Base-by-base conservation (phyloP, 192 early-diverging fungal genomes). In the Coemansia sp. region DNA sequence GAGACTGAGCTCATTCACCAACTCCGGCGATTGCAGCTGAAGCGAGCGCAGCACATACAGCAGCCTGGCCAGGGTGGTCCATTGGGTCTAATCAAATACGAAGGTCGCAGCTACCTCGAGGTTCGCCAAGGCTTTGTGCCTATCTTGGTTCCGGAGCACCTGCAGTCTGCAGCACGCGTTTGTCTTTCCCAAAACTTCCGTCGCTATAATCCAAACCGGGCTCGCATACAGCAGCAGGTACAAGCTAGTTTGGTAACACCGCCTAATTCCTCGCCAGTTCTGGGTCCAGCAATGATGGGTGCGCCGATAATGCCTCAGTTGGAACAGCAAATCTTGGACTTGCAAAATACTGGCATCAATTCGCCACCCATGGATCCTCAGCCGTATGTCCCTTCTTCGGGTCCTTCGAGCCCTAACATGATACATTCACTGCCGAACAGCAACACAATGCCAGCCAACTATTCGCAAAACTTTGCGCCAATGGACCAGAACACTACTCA, bases 71-170 rank as follows among this genome's bases (percentile, higher is more conserved):
- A 63, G 10, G 59, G 47, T 3, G 46, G 52, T 18, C 66, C 70
- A 0, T 9, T 78, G 44, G 60, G 62, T 17, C 36, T 78, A 40
- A 28, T 78, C 23, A 66, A 21, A 26, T 38, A 58, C 23, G 66
- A 66, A 3, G 40, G 44, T 14, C 68, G 70, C 21, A 60, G 49
- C 34, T 78, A 64, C 15, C 66, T 78, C 9, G 75, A 78, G 61
- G 64, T 78, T 38, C 59, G 63, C 26, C 49, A 61, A 12, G 66
- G 62, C 3, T 66, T 61, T 10, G 26, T 54, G 52, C 75, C 75
- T 0, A 78, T 78, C 37, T 20, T 78, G 54, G 70, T 78, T 0
- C 75, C 75, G 0, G n/a, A 56, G 0, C 64, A 59, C 8, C 26
- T 71, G 59, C 40, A 66, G 25, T n/a, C 6, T 10, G 52, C 34